Conservation (phyloP, 2,329 filamentous ascomycete species). For the Talaromyces rugulosus region DNA sequence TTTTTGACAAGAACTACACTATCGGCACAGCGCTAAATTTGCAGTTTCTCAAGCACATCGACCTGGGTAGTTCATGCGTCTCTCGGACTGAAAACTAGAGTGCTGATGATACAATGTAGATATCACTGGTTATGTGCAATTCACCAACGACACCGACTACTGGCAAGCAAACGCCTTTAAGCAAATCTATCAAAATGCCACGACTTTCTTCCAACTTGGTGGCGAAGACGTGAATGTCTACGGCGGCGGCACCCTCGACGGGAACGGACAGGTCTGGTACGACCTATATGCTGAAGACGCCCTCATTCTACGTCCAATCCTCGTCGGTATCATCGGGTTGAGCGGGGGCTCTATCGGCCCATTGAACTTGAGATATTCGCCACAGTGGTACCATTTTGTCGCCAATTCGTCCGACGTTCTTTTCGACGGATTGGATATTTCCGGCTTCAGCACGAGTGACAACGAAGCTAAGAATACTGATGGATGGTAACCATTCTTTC, state of each 20-base stretch:
- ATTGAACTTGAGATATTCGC: constrained; percentile 57
- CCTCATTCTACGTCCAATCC: constrained; percentile 56
- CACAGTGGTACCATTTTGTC: constrained; percentile 62
- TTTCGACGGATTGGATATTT: constrained; percentile 60
- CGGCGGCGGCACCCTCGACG: constrained; percentile 60
- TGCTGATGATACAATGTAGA: constrained; percentile 33
- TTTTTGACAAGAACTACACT: constrained; percentile 57
- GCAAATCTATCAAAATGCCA: constrained; percentile 62
- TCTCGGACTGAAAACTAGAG: constrained; percentile 1
- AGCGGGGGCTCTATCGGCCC: constrained; percentile 56
- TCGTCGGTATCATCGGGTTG: constrained; percentile 56
- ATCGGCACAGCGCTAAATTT: constrained; percentile 63
- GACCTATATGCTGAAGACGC: constrained; percentile 56
- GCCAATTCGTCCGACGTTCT: constrained; percentile 63
- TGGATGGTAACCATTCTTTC: constrained; percentile 36
- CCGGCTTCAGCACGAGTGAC: constrained; percentile 49
- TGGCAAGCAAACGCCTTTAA: constrained; percentile 64
- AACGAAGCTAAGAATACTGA: constrained; percentile 63
- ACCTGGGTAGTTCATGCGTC: constrained; percentile 47
- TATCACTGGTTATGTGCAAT: constrained; percentile 57
- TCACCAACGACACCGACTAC: constrained; percentile 64
- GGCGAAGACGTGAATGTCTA: constrained; percentile 65
- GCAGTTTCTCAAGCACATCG: constrained; percentile 60
- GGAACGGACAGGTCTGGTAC: constrained; percentile 63
- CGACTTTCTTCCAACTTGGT: constrained; percentile 64